A percentile compares a stretch with the other conserved stretches of the same genome.
Conservation (phyloP, 768 basidiomycete species). For the Kwoniella newhampshirensis region DNA sequence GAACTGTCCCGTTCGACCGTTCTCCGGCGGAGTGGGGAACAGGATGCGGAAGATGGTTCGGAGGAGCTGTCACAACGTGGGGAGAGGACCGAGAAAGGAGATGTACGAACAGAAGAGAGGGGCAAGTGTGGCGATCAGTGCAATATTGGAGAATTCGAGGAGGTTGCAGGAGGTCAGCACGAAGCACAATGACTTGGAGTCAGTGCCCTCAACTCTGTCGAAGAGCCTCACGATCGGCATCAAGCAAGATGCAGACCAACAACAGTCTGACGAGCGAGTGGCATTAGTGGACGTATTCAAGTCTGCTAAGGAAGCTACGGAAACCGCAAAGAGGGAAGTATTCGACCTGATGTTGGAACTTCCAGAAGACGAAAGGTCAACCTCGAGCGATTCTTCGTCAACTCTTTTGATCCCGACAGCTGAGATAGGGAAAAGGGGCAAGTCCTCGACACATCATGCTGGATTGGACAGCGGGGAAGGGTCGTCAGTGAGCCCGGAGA, state of each 20-base stretch:
- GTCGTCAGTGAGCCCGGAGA: too few relatives aligned
- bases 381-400: too few relatives aligned
- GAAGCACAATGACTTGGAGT: too few relatives aligned
- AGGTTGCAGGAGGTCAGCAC: slow-evolving; percentile 5
- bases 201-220: not conserved
- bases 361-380: too few relatives aligned
- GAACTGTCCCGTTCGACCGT: slow-evolving; percentile 2
- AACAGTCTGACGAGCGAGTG: not conserved
- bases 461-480: too few relatives aligned
- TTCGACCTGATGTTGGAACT: not conserved
- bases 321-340: slow-evolving; percentile 13
- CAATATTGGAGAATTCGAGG: slow-evolving; percentile 30
- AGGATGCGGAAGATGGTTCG: slow-evolving; percentile 6
- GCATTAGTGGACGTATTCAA: slow-evolving; percentile 11
- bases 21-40: not conserved
- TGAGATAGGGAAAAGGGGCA: too few relatives aligned
- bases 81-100: slow-evolving; percentile 25
- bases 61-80: slow-evolving; percentile 20
- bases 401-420: too few relatives aligned
- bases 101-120: slow-evolving; percentile 23
- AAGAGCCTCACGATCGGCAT: not conserved
- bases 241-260: not conserved
- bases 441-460: too few relatives aligned
- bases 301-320: slow-evolving; percentile 9
- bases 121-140: slow-evolving; percentile 32